Evolutionary conservation across 2,329 filamentous ascomycete species (phyloP).

Genomic region (Madurella mycetomatis): DNA sequence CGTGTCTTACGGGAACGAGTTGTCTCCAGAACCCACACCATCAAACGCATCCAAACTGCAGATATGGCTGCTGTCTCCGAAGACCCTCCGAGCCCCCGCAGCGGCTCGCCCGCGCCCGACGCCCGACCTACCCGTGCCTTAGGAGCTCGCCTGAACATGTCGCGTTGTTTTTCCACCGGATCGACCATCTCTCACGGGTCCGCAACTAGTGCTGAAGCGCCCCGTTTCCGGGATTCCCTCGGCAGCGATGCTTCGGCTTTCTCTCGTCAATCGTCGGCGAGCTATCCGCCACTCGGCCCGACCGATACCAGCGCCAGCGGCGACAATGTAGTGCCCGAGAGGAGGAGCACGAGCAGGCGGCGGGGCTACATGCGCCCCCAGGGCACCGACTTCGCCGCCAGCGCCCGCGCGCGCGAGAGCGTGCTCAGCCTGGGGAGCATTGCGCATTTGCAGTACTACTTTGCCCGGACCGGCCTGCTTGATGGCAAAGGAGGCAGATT

Average conservation of each 20-base stretch:
- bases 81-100: slow-evolving; percentile 38
- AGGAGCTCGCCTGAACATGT: slow-evolving; percentile 53
- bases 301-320: slow-evolving; percentile 39
- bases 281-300: slow-evolving; percentile 43
- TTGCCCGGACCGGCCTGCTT: slow-evolving; percentile 85
- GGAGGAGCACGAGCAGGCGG: slow-evolving; percentile 42
- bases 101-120: slow-evolving; percentile 62
- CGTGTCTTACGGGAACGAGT: background rate
- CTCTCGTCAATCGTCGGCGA: slow-evolving; percentile 62
- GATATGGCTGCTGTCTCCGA: slow-evolving; percentile 34
- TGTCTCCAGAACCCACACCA: background rate
- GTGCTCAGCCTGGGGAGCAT: slow-evolving; percentile 96
- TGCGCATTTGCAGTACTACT: slow-evolving; percentile 96
- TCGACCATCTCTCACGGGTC: slow-evolving; percentile 57
- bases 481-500: slow-evolving; percentile 90
- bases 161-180: slow-evolving; percentile 60
- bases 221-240: slow-evolving; percentile 48
- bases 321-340: slow-evolving; percentile 24
- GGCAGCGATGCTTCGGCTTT: slow-evolving; percentile 48
- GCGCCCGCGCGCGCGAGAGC: slow-evolving; percentile 84
- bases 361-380: slow-evolving; percentile 85
- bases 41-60: background rate
- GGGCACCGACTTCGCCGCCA: slow-evolving; percentile 84
- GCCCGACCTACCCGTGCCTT: slow-evolving; percentile 59
- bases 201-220: slow-evolving; percentile 40